phyloP scores from a whole-genome alignment of 2,329 filamentous ascomycete genomes.

The Nemania sp. region DNA sequence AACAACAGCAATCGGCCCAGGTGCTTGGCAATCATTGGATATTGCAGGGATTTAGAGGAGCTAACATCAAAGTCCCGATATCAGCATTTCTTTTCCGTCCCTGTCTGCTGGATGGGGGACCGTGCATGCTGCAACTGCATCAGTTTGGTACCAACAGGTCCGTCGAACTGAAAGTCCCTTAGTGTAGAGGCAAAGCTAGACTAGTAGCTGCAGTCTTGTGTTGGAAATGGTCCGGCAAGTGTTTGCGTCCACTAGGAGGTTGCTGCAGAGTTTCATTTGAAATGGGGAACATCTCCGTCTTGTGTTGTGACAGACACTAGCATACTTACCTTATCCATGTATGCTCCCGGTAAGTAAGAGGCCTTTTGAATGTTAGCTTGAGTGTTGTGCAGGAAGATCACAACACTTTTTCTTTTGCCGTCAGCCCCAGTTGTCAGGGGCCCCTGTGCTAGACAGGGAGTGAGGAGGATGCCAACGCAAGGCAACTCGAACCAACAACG shows the following conservation, averaged over 20 bases:
- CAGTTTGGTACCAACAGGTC: not conserved
- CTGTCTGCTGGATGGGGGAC: not conserved
- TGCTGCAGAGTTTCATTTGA: not conserved
- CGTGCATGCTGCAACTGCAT: not conserved
- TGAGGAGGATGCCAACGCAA: not conserved
- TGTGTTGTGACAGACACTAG: not conserved
- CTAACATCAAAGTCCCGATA: not conserved
- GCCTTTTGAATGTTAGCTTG: constrained; percentile 4
- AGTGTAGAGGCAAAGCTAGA: not conserved
- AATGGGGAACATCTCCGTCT: not conserved
- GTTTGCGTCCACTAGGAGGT: not conserved
- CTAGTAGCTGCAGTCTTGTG: not conserved
- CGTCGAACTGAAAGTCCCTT: not conserved
- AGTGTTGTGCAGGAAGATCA: constrained; percentile 3
- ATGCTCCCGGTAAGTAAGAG: not conserved
- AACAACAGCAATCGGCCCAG: no score
- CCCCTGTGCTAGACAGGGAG: constrained; percentile 4
- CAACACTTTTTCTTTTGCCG: constrained; percentile 5
- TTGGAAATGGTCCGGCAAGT: not conserved
- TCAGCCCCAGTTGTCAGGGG: not conserved
- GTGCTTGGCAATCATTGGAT: no score
- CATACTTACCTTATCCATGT: not conserved
- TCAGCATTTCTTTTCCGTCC: not conserved
- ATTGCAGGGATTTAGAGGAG: not conserved
- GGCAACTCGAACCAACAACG: no score